phyloP scores from a whole-genome alignment of 371 early-diverging fungal species.

The Mucor lusitanicus region DNA sequence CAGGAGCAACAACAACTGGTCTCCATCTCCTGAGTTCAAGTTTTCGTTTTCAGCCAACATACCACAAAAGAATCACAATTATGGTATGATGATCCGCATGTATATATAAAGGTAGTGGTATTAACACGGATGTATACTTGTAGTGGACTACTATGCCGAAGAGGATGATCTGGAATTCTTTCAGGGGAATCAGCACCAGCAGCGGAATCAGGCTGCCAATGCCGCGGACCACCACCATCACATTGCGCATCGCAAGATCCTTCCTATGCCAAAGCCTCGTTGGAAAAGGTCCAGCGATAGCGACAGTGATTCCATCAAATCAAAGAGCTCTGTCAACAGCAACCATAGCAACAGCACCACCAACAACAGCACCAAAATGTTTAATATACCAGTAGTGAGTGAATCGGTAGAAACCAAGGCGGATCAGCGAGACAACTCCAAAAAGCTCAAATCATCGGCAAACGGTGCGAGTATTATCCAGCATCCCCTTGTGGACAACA shows the following conservation, averaged over 20 bases:
- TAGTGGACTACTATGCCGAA: not conserved
- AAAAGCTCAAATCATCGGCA: slow-evolving; percentile 25
- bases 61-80: not conserved
- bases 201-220: not conserved
- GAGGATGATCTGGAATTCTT: not conserved
- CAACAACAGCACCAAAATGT: not conserved
- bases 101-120: not conserved
- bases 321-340: not conserved
- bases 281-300: not conserved
- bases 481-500: not conserved
- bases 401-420: not conserved
- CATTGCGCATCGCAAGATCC: slow-evolving; percentile 15
- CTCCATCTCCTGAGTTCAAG: slow-evolving; percentile 19
- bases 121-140: not conserved
- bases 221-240: not conserved
- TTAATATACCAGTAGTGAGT: not conserved
- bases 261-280: slow-evolving; percentile 28
- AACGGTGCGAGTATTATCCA: not conserved
- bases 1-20: not conserved
- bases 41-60: slow-evolving; percentile 22
- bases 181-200: not conserved
- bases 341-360: not conserved
- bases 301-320: not conserved
- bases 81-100: not conserved
- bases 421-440: slow-evolving; percentile 16